A percentile compares a stretch with the other conserved stretches of the same genome.
phyloP scores from a whole-genome alignment of 352 stramenopile species.

The Lagenidium giganteum region DNA sequence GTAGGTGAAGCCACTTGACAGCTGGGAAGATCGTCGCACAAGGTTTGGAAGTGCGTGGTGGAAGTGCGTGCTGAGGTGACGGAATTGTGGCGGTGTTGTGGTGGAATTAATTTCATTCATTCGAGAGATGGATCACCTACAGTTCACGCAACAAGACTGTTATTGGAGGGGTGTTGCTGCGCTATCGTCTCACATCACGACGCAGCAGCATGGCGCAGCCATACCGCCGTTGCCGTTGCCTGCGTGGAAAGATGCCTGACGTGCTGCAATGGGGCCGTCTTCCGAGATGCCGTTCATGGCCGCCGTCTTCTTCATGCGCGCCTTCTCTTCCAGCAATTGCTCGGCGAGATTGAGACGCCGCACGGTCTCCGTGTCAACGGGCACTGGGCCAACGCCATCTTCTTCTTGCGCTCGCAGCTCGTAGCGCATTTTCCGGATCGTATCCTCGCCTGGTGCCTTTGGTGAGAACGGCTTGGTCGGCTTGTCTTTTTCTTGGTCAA shows the following conservation, averaged over 20 bases:
- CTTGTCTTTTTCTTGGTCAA: conserved; percentile 23
- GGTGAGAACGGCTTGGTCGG: conserved; percentile 59
- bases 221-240: conserved; percentile 19
- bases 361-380: no score
- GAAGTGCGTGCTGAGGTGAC: no score
- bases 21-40: no score
- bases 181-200: conserved; percentile 41
- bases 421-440: conserved; percentile 67
- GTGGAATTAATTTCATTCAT: neutral
- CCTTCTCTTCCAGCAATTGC: conserved; percentile 13
- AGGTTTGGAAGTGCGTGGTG: no score
- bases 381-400: no score
- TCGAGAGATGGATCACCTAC: no score
- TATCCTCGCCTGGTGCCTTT: conserved; percentile 44
- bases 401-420: conserved; percentile 39
- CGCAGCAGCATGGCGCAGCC: conserved; percentile 35
- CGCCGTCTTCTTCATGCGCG: conserved; percentile 49
- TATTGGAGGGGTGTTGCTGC: neutral
- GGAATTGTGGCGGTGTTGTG: neutral
- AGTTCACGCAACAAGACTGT: no score
- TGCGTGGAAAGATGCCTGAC: no score
- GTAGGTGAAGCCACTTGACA: no score
- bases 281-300: no score
- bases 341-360: no score
- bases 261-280: no score